Base-by-base conservation (phyloP, 176 grass and related monocot species). In the Oryza glumipatula region DNA sequence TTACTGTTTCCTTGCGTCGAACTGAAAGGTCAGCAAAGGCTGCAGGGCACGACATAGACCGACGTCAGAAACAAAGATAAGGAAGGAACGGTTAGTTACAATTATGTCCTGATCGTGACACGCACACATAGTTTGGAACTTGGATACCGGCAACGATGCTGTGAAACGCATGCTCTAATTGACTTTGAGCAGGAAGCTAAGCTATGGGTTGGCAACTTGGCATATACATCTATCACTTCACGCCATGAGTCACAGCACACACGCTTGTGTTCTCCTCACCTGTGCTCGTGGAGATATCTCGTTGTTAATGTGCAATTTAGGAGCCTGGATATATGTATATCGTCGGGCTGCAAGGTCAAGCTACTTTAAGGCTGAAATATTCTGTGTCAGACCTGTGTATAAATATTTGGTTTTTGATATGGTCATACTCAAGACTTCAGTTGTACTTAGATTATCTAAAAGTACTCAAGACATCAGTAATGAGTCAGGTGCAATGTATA, bases 11-110 rank as follows among this genome's bases (percentile, higher is more conserved):
- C 58, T 48, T 23, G 56, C 4, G 33, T 39, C 41, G 75, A 80
- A 83, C 49, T 10, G 61, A 83, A 90, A 87, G 89, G 80, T 87
- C 84, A 80, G 80, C 61, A 83, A 90, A 70, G 80, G 84, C 89
- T 84, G 89, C 84, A 83, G 39, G 28, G 74, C 80, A 72, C 77
- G 80, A 80, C 89, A 70, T 68, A 7, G 80, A 64, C 69, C 75
- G 19, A 83, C 88, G 88, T 90, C 75, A 90, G 76, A 17, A 84
- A 58, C 84, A 7, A 87, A 79, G 88, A 83, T 70, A 87, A 83
- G 70, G 69, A 33, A 77, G 16, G 88, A 24, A 86, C 33, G 78
- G 39, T 41, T 41, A 41, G 45, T 74, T 76, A 38, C 49, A 70
- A 76, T 64, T 84, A 77, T 83, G 74, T 75, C 39, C 73, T 23